A percentile compares a stretch with the other conserved stretches of the same genome.
These are phyloP conservation scores for Kwoniella botswanensis DNA, from an alignment of 768 basidiomycete genomes.

Conservation along the genomic window DNA sequence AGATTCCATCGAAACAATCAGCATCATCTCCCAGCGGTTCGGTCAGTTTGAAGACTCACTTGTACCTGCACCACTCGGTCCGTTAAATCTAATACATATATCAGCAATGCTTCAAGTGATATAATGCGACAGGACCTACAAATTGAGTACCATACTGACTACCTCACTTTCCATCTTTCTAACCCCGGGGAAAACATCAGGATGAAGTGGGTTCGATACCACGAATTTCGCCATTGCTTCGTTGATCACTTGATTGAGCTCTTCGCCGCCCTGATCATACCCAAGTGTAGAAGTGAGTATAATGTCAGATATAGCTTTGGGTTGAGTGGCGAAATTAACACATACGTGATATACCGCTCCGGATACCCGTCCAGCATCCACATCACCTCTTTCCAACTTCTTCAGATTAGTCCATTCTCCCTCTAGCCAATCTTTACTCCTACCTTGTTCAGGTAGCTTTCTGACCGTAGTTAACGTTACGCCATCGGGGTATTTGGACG, in stretches of 20 bases:
- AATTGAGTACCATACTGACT: slow-evolving; percentile 79
- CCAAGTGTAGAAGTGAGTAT: not conserved
- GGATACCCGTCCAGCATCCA: slow-evolving; percentile 49
- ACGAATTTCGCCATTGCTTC: slow-evolving; percentile 81
- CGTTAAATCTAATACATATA: slow-evolving; percentile 66
- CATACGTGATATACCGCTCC: slow-evolving; percentile 58
- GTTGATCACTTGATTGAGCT: slow-evolving; percentile 76
- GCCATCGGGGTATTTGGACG: slow-evolving; percentile 42
- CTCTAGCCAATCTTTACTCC: slow-evolving; percentile 49
- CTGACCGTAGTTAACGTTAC: slow-evolving; percentile 31
- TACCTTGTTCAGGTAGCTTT: slow-evolving; percentile 46
- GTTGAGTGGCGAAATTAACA: not conserved
- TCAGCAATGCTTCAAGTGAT: not conserved
- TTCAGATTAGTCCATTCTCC: slow-evolving; percentile 51
- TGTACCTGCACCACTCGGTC: slow-evolving; percentile 81
- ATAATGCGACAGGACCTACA: slow-evolving; percentile 57
- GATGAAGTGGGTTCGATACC: slow-evolving; percentile 87
- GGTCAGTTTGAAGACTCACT: slow-evolving; percentile 56
- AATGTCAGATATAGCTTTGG: no score
- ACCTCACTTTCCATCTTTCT: slow-evolving; percentile 98
- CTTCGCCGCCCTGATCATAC: slow-evolving; percentile 69
- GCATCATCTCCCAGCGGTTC: not conserved
- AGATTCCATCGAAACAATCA: slow-evolving; percentile 8
- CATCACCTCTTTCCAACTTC: slow-evolving; percentile 50
- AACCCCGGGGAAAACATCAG: slow-evolving; percentile 83